phyloP scores from a whole-genome alignment of 371 early-diverging fungal genomes.

The Mucor circinelloides region DNA sequence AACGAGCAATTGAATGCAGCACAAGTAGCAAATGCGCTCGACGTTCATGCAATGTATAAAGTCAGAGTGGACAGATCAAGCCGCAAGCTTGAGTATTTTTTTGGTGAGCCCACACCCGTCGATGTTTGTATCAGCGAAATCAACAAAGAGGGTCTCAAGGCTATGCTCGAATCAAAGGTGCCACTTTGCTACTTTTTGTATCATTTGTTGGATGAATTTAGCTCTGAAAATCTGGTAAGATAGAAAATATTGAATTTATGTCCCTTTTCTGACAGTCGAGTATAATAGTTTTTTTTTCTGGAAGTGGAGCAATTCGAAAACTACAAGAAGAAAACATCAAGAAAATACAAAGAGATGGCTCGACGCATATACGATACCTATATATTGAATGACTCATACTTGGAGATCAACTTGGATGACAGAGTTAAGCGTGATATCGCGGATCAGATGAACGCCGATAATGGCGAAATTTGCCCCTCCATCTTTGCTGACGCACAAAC shows the following conservation, averaged over 20 bases:
- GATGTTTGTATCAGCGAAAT: conserved; percentile 59
- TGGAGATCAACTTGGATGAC: conserved; percentile 63
- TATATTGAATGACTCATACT: conserved; percentile 38
- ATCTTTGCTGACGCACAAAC: conserved; percentile 52
- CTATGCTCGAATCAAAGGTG: conserved; percentile 56
- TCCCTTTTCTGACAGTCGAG: background rate
- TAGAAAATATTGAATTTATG: background rate
- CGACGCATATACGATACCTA: conserved; percentile 51
- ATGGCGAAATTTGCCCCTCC: background rate
- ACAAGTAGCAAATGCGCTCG: conserved; percentile 16
- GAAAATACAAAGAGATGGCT: conserved; percentile 40
- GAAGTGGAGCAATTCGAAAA: conserved; percentile 55
- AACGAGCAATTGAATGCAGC: background rate
- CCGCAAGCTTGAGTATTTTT: conserved; percentile 52
- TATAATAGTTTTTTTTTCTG: conserved; percentile 52
- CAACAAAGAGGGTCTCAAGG: conserved; percentile 52
- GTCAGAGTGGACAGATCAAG: conserved; percentile 28
- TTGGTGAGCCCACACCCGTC: conserved; percentile 49
- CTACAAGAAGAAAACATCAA: conserved; percentile 17
- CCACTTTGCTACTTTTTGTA: conserved; percentile 61
- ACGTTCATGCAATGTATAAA: conserved; percentile 40
- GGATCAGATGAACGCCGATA: conserved; percentile 15
- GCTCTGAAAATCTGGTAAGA: conserved; percentile 59
- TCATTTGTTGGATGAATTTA: conserved; percentile 54
- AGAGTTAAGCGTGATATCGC: conserved; percentile 36